A percentile compares a stretch with the other conserved stretches of the same genome.
phyloP scores from a whole-genome alignment of 257 asterid species.

The Salvia miltiorrhiza region DNA sequence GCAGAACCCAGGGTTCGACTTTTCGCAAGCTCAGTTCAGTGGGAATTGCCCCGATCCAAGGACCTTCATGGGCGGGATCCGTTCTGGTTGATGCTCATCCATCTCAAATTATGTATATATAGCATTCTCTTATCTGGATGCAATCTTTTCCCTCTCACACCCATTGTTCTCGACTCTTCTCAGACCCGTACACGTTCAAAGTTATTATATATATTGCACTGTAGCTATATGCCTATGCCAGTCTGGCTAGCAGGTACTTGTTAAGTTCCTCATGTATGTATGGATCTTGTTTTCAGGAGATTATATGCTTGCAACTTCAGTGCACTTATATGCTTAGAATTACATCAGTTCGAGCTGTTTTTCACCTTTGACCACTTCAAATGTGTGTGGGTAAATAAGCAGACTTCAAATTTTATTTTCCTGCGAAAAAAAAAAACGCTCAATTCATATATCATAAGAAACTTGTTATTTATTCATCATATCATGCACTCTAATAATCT shows the following conservation, averaged over 20 bases:
- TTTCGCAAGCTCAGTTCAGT: conserved; percentile 83
- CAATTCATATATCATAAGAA: no score
- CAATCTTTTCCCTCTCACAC: not conserved
- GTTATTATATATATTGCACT: not conserved
- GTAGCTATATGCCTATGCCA: not conserved
- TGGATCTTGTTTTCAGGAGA: not conserved
- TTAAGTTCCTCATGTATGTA: not conserved
- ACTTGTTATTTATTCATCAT: no score
- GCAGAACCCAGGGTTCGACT: conserved; percentile 89
- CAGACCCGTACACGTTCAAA: not conserved
- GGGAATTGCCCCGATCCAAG: conserved; percentile 81
- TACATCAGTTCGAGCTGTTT: not conserved
- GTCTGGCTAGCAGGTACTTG: not conserved
- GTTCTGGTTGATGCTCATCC: conserved; percentile 34
- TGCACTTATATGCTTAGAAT: not conserved
- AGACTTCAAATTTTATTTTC: no score
- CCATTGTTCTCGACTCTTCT: not conserved
- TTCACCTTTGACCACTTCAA: no score
- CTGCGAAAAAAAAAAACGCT: no score
- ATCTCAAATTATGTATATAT: not conserved
- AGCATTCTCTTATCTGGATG: not conserved
- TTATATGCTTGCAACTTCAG: not conserved
- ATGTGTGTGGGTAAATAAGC: not conserved
- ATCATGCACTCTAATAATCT: no score
- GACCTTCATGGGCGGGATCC: conserved; percentile 82